These are phyloP conservation scores for Biscogniauxia mediterranea DNA, from an alignment of 2,329 filamentous ascomycete species.

Conservation along the genomic window DNA sequence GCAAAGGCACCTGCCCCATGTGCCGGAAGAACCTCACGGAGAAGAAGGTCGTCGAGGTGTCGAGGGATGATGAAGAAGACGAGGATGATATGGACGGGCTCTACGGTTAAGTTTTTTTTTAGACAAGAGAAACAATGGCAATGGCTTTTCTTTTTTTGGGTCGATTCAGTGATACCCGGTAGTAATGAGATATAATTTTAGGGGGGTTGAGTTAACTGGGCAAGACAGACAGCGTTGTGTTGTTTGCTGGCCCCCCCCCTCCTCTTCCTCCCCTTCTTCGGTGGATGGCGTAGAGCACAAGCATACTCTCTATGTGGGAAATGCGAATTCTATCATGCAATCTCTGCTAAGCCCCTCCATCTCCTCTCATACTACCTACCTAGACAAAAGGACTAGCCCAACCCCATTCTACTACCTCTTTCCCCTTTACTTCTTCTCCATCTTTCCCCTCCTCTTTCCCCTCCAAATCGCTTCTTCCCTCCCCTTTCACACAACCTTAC, in stretches of 20 bases:
- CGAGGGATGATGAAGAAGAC: constrained; percentile 47
- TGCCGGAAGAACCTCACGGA: constrained; percentile 61
- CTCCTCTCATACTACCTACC: too few species aligned
- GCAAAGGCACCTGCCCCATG: constrained; percentile 64
- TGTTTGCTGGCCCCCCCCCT: too few species aligned
- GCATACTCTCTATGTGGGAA: too few species aligned
- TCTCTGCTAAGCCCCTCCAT: too few species aligned
- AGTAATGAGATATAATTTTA: background rate
- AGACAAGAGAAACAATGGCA: constrained; percentile 1
- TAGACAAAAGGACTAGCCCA: too few species aligned
- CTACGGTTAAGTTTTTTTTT: constrained; percentile 38
- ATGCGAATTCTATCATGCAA: too few species aligned
- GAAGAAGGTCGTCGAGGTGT: constrained; percentile 44
- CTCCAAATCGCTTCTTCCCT: background rate
- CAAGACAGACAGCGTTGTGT: too few species aligned
- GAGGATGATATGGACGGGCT: constrained; percentile 51
- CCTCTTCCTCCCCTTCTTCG: too few species aligned
- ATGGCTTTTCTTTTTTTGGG: background rate
- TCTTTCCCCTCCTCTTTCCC: background rate
- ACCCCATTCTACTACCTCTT: too few species aligned
- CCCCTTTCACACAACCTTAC: constrained; percentile 27
- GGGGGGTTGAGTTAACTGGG: too few species aligned
- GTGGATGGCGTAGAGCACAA: too few species aligned
- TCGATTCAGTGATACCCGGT: background rate
- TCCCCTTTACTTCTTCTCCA: too few species aligned